Percentiles rank a stretch among this genome's conserved stretches.
Evolutionary conservation across 2,329 filamentous ascomycete genomes (phyloP).

Genomic region (Fusarium brachygibbosum): DNA sequence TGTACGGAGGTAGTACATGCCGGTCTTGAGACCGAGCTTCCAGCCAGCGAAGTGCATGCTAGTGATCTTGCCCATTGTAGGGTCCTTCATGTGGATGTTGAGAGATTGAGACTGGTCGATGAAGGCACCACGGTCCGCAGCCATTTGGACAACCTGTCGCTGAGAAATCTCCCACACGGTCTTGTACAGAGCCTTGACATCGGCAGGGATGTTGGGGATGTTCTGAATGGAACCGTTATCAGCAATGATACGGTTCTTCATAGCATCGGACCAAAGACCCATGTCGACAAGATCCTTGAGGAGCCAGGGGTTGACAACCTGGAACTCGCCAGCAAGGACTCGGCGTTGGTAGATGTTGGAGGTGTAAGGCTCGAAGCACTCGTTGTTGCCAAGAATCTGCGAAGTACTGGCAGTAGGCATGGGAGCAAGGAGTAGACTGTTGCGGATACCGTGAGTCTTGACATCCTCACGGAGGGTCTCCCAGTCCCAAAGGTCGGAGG

Average conservation of each 20-base stretch:
- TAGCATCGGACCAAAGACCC: slow-evolving; percentile 98
- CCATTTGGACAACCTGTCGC: slow-evolving; percentile 95
- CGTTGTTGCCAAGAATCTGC: slow-evolving; percentile 98
- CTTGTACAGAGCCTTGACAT: slow-evolving; percentile 98
- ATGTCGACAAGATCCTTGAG: slow-evolving; percentile 98
- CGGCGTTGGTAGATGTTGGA: slow-evolving; percentile 99
- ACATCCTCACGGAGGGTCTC: slow-evolving; percentile 88
- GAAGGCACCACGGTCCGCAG: slow-evolving; percentile 96
- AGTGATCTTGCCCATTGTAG: slow-evolving; percentile 99
- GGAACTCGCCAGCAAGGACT: slow-evolving; percentile 98
- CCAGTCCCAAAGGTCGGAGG: slow-evolving; percentile 98
- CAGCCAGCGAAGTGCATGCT: slow-evolving; percentile 99
- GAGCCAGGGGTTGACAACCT: slow-evolving; percentile 99
- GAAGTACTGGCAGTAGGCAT: slow-evolving; percentile 99
- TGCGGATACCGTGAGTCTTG: slow-evolving; percentile 92
- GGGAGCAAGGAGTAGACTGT: slow-evolving; percentile 93
- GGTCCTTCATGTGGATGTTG: slow-evolving; percentile 99
- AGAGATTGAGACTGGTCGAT: slow-evolving; percentile 99
- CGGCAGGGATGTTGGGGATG: slow-evolving; percentile 94
- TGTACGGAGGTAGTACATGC: slow-evolving; percentile 99
- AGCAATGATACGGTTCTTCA: slow-evolving; percentile 99
- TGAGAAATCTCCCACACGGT: slow-evolving; percentile 99
- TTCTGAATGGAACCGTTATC: slow-evolving; percentile 96
- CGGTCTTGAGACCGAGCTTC: slow-evolving; percentile 99
- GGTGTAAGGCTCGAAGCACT: slow-evolving; percentile 99